These are phyloP conservation scores for Anthoceros angustus DNA, from an alignment of 225 moss, liverwort and hornwort species.

Conservation along the genomic window DNA sequence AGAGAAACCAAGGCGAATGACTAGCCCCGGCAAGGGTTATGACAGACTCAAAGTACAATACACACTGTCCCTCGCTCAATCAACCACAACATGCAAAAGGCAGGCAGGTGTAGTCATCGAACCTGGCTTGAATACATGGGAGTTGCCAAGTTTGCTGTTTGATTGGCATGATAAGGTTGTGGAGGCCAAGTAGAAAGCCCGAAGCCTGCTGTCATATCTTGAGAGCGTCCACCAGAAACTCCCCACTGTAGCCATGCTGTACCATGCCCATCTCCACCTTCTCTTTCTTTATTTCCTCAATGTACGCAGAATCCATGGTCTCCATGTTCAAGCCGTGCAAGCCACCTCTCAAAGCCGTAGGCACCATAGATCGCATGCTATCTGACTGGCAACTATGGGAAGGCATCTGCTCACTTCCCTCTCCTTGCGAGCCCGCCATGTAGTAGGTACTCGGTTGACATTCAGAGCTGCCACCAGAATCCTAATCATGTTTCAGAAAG, in stretches of 20 bases:
- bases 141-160: not conserved
- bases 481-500: not conserved
- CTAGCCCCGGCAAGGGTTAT: too few relatives aligned
- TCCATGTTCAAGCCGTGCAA: not conserved
- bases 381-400: constrained; percentile 1
- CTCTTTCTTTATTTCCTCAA: not conserved
- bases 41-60: too few relatives aligned
- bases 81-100: not conserved
- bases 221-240: not conserved
- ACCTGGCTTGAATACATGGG: constrained; percentile 1
- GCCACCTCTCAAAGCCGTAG: not conserved
- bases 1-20: too few relatives aligned
- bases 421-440: constrained; percentile 4
- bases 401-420: not conserved
- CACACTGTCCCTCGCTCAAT: not conserved
- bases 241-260: not conserved
- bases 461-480: constrained; percentile 2
- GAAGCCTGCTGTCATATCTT: constrained; percentile 2
- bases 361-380: not conserved
- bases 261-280: constrained; percentile 4
- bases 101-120: not conserved
- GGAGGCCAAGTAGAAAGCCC: constrained; percentile 3
- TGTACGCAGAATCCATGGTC: not conserved
- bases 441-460: not conserved
- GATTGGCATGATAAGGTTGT: not conserved